Conservation (phyloP, 75 land plant genomes). For the Selaginella tamariscina region DNA sequence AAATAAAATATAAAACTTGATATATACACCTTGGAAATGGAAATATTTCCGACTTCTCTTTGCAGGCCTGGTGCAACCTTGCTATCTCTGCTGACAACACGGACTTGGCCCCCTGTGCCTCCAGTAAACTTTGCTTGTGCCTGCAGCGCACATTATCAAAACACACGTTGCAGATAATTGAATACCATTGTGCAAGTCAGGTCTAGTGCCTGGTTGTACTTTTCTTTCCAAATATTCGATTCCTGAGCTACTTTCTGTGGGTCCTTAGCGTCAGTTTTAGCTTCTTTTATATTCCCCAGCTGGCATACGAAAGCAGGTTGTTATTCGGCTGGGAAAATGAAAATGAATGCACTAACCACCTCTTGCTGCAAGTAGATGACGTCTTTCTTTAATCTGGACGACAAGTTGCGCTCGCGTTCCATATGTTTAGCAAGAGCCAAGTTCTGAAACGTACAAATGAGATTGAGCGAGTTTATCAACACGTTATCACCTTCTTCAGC, state of each 20-base stretch:
- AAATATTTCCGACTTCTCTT: conserved; percentile 13
- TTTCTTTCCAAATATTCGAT: conserved; percentile 7
- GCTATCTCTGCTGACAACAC: background rate
- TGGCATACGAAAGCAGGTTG: too few relatives aligned
- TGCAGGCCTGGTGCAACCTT: conserved; percentile 13
- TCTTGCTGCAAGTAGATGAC: background rate
- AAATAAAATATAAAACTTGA: background rate
- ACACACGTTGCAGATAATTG: background rate
- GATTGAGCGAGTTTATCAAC: too few relatives aligned
- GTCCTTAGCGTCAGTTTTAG: background rate
- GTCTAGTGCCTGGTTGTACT: conserved; percentile 1
- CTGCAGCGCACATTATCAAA: background rate
- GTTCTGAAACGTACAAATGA: too few relatives aligned
- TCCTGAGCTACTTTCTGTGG: conserved; percentile 6
- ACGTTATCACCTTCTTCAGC: background rate
- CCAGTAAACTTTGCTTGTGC: conserved; percentile 9
- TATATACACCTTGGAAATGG: conserved; percentile 11
- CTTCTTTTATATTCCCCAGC: background rate
- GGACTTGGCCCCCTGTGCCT: conserved; percentile 6
- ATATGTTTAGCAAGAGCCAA: background rate
- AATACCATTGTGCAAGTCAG: background rate
- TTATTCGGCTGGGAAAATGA: background rate
- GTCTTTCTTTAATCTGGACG: background rate
- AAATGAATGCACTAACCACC: background rate
- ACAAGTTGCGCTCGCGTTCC: background rate